Evolutionary conservation across 768 basidiomycete species (phyloP).

Genomic region (Mycena albidolilacea): DNA sequence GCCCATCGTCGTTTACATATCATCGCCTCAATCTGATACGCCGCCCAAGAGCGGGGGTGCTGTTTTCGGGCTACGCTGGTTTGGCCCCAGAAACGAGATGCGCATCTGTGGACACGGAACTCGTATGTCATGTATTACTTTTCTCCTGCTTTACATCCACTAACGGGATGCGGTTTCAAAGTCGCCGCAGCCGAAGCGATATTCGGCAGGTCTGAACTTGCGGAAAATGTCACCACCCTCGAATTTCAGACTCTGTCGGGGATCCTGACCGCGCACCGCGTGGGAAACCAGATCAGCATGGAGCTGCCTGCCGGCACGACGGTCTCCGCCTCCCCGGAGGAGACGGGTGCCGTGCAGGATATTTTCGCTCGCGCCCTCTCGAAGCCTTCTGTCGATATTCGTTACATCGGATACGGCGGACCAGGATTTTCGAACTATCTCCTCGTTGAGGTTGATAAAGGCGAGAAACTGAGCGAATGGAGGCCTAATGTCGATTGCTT

Average conservation of each 20-base stretch:
- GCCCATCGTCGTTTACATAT: conserved; percentile 26
- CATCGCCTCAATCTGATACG: not conserved
- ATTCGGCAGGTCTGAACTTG: conserved; percentile 8
- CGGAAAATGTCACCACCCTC: conserved; percentile 1
- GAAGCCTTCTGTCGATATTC: conserved; percentile 9
- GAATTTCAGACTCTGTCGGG: conserved; percentile 28
- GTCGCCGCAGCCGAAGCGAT: conserved; percentile 30
- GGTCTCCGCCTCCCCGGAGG: conserved; percentile 13
- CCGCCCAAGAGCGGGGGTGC: not conserved
- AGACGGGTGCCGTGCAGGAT: not conserved
- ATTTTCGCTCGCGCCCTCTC: conserved; percentile 21
- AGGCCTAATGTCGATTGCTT: not conserved
- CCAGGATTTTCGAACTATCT: conserved; percentile 30
- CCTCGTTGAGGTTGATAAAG: conserved; percentile 23
- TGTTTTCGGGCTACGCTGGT: conserved; percentile 25
- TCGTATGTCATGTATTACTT: not conserved
- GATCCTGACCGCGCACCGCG: conserved; percentile 18
- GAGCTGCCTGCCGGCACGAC: conserved; percentile 26
- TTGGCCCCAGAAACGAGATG: conserved; percentile 24
- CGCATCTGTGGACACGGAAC: conserved; percentile 33
- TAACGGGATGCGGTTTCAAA: not conserved
- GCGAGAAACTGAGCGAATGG: conserved; percentile 23
- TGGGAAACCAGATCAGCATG: conserved; percentile 23
- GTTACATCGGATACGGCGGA: conserved; percentile 26
- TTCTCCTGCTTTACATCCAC: not conserved